Evolutionary conservation across 148 eudicot genomes (phyloP).

Genomic region (Bassia scoparia): DNA sequence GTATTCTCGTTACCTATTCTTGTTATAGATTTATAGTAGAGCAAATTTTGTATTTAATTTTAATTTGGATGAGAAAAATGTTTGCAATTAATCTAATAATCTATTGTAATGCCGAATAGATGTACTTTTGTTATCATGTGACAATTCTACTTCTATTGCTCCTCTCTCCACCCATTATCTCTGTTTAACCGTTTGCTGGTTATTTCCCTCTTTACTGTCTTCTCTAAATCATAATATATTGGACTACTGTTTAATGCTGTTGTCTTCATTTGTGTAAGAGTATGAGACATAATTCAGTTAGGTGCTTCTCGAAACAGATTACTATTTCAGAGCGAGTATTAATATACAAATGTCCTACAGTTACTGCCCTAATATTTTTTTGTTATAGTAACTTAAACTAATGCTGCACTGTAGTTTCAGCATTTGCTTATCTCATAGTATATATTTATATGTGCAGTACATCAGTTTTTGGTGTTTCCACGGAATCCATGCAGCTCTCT

Average conservation of each 20-base stretch:
- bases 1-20: neutral
- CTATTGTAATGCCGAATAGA: neutral
- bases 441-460: slow-evolving; percentile 47
- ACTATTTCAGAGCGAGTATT: too few species aligned
- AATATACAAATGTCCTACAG: too few species aligned
- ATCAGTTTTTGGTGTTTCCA: slow-evolving; percentile 97
- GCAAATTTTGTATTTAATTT: neutral
- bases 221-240: too few species aligned
- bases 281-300: neutral
- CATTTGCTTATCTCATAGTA: slow-evolving; percentile 15
- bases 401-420: neutral
- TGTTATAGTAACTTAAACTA: too few species aligned
- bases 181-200: neutral
- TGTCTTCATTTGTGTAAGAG: neutral
- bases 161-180: neutral
- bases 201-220: neutral
- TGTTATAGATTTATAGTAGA: neutral
- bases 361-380: too few species aligned
- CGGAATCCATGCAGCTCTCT: slow-evolving; percentile 94
- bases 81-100: too few species aligned
- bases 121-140: neutral
- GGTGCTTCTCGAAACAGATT: neutral
- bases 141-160: neutral
- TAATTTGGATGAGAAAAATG: too few species aligned
- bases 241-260: too few species aligned